A percentile compares a stretch with the other conserved stretches of the same genome.
Evolutionary conservation across 208 protist genomes (phyloP).

Genomic region (Tritrichomonas foetus): DNA sequence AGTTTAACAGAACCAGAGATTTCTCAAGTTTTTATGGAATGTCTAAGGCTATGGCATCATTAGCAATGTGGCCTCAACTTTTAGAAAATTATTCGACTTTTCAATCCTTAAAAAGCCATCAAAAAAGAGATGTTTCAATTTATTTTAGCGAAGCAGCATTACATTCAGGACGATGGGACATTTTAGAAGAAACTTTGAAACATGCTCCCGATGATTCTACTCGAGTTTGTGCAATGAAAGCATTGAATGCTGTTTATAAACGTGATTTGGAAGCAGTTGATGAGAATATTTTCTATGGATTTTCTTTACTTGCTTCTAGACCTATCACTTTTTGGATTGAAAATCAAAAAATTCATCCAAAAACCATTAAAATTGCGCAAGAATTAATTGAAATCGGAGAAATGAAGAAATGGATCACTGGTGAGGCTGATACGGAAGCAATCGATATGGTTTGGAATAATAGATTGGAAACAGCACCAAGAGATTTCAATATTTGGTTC

Average conservation of each 20-base stretch:
- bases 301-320: background rate
- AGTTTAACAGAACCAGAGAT: background rate
- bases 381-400: background rate
- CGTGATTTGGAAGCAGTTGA: background rate
- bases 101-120: background rate
- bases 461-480: background rate
- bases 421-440: too few relatives aligned
- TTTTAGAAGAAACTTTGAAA: background rate
- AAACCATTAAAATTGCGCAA: background rate
- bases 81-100: background rate
- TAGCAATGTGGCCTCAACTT: background rate
- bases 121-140: background rate
- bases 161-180: background rate
- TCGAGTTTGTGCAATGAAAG: background rate
- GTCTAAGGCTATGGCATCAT: background rate
- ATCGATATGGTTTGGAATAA: background rate
- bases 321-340: background rate
- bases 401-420: background rate
- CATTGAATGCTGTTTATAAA: background rate
- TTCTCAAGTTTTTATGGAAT: background rate
- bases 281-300: background rate
- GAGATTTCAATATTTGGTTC: background rate
- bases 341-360: background rate
- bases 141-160: background rate
- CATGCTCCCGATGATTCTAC: background rate